Conservation (phyloP, 805 yeast genomes). For the Ogataea siamensis region DNA sequence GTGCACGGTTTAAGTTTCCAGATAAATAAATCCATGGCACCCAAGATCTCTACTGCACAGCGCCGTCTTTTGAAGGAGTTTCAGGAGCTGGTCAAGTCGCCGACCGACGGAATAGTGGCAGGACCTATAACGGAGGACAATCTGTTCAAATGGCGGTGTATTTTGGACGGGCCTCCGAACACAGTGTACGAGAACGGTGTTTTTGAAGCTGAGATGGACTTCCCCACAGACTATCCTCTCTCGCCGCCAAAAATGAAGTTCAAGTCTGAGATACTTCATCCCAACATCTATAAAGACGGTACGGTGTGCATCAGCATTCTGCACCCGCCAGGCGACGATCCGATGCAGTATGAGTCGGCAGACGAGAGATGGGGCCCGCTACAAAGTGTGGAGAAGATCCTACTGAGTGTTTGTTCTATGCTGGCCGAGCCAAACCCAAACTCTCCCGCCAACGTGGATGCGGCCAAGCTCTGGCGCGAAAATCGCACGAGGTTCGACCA, state of each 20-base stretch:
- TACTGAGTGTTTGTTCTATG: constrained; percentile 92
- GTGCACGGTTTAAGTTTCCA: background rate
- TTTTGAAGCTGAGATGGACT: constrained; percentile 48
- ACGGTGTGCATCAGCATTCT: constrained; percentile 93
- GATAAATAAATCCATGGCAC: constrained; percentile 19
- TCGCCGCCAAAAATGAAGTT: constrained; percentile 61
- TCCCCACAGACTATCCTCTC: constrained; percentile 55
- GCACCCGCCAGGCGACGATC: constrained; percentile 97
- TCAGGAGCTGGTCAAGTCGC: constrained; percentile 78
- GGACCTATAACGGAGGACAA: constrained; percentile 73
- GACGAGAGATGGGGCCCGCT: constrained; percentile 98
- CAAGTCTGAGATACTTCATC: constrained; percentile 84
- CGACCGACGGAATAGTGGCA: constrained; percentile 95
- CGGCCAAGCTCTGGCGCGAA: constrained; percentile 88
- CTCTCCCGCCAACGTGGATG: constrained; percentile 86
- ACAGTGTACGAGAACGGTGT: constrained; percentile 56
- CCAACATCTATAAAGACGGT: constrained; percentile 92
- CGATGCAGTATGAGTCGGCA: constrained; percentile 90
- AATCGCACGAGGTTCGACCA: constrained; percentile 64
- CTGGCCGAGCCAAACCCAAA: constrained; percentile 95
- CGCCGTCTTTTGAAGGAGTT: constrained; percentile 84
- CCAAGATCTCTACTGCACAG: constrained; percentile 55
- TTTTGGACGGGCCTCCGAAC: constrained; percentile 51
- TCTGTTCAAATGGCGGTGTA: constrained; percentile 53
- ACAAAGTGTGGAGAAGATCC: constrained; percentile 94